Evolutionary conservation across 2,329 filamentous ascomycete species (phyloP), one percentile per base, ranked within the genome.

Genomic region (Ciborinia camelliae): DNA sequence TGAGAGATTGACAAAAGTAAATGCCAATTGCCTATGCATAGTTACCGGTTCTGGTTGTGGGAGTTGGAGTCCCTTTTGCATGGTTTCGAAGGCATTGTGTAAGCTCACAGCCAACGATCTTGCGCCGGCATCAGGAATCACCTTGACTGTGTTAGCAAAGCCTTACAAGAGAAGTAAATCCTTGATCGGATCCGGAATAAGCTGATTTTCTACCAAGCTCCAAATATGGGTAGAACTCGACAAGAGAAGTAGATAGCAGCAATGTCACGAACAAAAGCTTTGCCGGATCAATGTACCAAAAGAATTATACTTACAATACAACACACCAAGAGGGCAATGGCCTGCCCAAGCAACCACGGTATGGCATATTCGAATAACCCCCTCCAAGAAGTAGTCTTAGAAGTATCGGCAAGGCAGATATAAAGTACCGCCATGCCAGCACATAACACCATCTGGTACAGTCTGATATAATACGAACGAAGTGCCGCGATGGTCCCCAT

Each of bases 51-150:
- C 73, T 52, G 72, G 55, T 35, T 76, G 74, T 3, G 79, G 77
- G 23, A 81, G 70, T 10, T 72, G 70, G 23, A 81, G 74, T 14
- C 76, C 77, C 61, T 78, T 74, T 67, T 75, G 75, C 79, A 84
- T 81, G 7, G 79, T 75, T 12, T 67, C 72, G 62, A 85, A 82
- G 0, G 81, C 77, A 63, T 78, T 73, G 67, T 83, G 79, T 47
- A 84, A 72, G 8, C 79, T 73, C 6, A 77, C 76, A 2, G 83
- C 82, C 10, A 86, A 72, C 9, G 80, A 78, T 52, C 82, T 78
- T 14, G 84, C 79, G 5, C 84, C 84, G n/a, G 82, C 80, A 71
- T 86, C 83, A 2, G 84, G 84, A 66, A 80, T 80, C 4, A 86
- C 68, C 62, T 63, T 26, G 2, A 15, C 30, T 32, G 23, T 51